phyloP scores from a whole-genome alignment of 2,329 filamentous ascomycete genomes.

The Fusarium penzigii region DNA sequence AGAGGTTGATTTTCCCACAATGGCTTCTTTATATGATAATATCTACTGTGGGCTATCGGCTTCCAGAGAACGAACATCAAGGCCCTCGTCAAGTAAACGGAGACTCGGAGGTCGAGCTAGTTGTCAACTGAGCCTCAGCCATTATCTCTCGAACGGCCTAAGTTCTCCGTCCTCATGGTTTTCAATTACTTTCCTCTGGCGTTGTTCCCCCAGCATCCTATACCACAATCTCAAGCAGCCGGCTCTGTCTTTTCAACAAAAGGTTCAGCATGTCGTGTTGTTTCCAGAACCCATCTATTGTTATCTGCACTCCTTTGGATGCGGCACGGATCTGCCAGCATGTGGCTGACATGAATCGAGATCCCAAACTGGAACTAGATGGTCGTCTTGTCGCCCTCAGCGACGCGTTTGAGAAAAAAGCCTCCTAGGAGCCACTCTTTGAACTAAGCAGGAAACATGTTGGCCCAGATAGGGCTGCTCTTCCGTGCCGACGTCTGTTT shows the following conservation, averaged over 20 bases:
- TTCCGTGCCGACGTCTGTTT: no score
- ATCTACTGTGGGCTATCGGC: conserved; percentile 2
- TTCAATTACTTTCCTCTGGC: not conserved
- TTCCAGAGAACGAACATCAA: not conserved
- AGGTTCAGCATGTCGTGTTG: no score
- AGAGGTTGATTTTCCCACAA: conserved; percentile 1
- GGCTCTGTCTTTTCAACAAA: not conserved
- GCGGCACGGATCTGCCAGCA: no score
- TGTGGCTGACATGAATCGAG: no score
- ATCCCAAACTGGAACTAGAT: no score
- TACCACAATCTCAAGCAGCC: not conserved
- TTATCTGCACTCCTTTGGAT: no score
- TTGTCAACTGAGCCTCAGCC: not conserved
- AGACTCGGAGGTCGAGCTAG: conserved; percentile 3
- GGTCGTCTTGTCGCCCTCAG: no score
- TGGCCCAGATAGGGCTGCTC: no score
- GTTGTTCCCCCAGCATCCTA: not conserved
- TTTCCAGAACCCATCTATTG: no score
- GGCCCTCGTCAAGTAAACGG: not conserved
- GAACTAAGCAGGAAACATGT: no score
- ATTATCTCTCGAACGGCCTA: conserved; percentile 1
- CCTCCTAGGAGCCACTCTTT: no score
- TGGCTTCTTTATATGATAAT: conserved; percentile 5
- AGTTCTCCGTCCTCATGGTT: not conserved
- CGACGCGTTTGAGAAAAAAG: no score